Base-by-base conservation (phyloP, 768 basidiomycete species). In the Leccinellum luteum region DNA sequence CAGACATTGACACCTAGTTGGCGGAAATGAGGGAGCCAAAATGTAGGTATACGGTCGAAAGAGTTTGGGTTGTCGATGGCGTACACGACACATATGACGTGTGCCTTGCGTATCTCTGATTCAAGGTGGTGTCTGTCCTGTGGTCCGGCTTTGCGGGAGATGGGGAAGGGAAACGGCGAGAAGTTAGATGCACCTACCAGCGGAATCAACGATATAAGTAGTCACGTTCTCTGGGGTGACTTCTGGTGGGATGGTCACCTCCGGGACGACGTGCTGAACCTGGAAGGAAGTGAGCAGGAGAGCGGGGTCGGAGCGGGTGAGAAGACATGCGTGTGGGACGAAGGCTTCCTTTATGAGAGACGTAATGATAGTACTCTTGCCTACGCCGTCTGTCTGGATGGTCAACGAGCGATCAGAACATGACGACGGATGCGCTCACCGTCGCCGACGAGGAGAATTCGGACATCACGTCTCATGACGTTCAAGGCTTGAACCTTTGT, bases 51-150 rank as follows among this genome's bases (percentile, higher is more conserved):
- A 50, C 96, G 87, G 75, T 96, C 92, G 74, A 99, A 99, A 14
- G 94, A 94, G 66, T 90, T 89, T 31, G 96, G 90, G 70, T 95
- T 93, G 78, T 98, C 94, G 67, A 98, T 94, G 31, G 92, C 87
- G 72, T 98, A 98, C 47, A 99, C 96, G 58, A 99, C 88, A 69
- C 93, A 96, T 61, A 98, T 98, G 68, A 97, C 96, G 77, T 99
- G 95, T 12, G 96, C 95, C 72, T 97, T 94, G 52, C 94, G 86
- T 58, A 98, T 91, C 80, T 98, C 95, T 21, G 90, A 87, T 70
- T 98, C 92, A 51, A 99, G 85, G 73, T 96, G 93, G 14, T 81
- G 78, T 51, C 89, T 85, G 71, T 98, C 95, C 59, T 90, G 85
- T 17, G 89, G 87, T 31, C 90, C 85, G 57, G 92, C 95, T 98